A percentile compares a stretch with the other conserved stretches of the same genome.
phyloP scores from a whole-genome alignment of 192 early-diverging fungal species.

The Allomyces macrogynus region DNA sequence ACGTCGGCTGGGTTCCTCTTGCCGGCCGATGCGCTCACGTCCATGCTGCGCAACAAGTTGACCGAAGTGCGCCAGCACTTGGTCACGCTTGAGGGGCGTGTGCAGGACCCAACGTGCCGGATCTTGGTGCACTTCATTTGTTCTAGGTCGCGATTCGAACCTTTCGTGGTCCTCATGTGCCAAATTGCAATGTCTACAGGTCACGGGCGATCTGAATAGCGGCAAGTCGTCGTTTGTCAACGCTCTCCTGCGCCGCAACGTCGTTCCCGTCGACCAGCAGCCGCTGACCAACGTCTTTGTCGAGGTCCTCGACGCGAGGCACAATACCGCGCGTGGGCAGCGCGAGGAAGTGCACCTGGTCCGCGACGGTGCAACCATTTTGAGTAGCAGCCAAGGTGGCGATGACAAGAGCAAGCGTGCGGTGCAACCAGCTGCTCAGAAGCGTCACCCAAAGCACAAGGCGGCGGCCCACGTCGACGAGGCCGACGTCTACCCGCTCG shows the following conservation, averaged over 20 bases:
- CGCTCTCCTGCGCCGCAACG: constrained; percentile 67
- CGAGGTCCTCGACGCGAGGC: constrained; percentile 81
- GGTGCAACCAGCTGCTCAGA: no score
- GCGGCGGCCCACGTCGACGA: constrained; percentile 56
- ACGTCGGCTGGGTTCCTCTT: neutral
- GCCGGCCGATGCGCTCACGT: neutral
- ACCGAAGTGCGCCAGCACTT: constrained; percentile 29
- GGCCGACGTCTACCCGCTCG: neutral
- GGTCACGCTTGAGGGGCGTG: constrained; percentile 60
- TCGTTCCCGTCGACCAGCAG: constrained; percentile 91
- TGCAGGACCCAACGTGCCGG: constrained; percentile 75
- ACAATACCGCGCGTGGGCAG: constrained; percentile 40
- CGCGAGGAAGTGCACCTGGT: constrained; percentile 65
- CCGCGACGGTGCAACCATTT: constrained; percentile 1
- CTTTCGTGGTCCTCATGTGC: no score
- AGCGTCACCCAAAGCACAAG: constrained; percentile 28
- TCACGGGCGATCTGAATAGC: constrained; percentile 95
- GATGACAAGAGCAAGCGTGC: no score
- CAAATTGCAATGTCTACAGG: no score
- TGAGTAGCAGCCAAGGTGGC: constrained; percentile 8
- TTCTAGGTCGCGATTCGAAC: no score
- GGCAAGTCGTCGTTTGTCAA: constrained; percentile 97
- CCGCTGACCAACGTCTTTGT: constrained; percentile 92
- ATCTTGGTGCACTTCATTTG: constrained; percentile 32
- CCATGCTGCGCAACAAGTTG: neutral